Evolutionary conservation across 208 protist species (phyloP).

Genomic region (Trypanosomatidae sp.): DNA sequence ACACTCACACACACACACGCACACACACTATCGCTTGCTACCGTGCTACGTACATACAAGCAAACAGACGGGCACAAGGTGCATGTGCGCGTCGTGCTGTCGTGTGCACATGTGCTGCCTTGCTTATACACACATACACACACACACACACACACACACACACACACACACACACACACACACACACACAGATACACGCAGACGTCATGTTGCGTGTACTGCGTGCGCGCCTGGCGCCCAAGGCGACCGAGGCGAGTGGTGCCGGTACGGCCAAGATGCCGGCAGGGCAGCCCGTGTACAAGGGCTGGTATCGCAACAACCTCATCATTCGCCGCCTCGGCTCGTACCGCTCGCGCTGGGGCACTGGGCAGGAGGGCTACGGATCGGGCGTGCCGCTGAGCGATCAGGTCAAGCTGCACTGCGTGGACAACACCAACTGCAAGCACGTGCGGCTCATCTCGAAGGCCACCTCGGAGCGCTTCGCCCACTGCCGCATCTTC

Average conservation of each 20-base stretch:
- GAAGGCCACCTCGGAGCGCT: conserved; percentile 74
- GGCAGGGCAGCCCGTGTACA: conserved; percentile 67
- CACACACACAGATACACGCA: too few relatives aligned
- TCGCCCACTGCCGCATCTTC: conserved; percentile 81
- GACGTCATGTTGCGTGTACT: too few relatives aligned
- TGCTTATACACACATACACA: too few relatives aligned
- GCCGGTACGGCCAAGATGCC: conserved; percentile 80
- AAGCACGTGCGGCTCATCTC: conserved; percentile 86
- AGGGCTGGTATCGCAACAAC: conserved; percentile 78
- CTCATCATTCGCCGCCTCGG: conserved; percentile 78
- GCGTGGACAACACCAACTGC: conserved; percentile 89
- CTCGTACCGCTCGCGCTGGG: conserved; percentile 77
- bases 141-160: too few relatives aligned
- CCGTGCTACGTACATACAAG: too few relatives aligned
- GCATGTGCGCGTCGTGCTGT: too few relatives aligned
- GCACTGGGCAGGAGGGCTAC: conserved; percentile 74
- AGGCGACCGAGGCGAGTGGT: too few relatives aligned
- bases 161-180: too few relatives aligned
- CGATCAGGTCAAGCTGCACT: conserved; percentile 86
- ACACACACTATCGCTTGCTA: too few relatives aligned
- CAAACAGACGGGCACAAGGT: too few relatives aligned
- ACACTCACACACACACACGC: neutral
- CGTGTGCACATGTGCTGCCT: too few relatives aligned
- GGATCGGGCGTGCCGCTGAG: conserved; percentile 67
- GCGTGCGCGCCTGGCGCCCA: too few relatives aligned